These are phyloP conservation scores for Penicillium simplicissimum DNA, from an alignment of 495 filamentous ascomycete species.

Conservation along the genomic window DNA sequence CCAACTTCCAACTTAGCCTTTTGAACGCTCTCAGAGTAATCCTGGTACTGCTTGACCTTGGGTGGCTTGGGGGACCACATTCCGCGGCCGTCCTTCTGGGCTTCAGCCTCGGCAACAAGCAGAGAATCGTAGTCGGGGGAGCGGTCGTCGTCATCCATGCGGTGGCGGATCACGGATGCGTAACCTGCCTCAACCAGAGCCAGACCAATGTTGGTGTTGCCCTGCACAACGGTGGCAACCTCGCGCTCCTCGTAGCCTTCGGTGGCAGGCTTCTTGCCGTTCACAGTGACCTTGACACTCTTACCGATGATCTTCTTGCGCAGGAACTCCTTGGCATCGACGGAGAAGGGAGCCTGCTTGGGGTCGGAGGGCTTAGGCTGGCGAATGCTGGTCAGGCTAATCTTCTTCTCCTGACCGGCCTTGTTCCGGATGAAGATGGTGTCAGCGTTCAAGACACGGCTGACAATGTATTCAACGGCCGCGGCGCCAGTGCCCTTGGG, in stretches of 20 bases:
- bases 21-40: constrained; percentile 88
- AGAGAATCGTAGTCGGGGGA: constrained; percentile 93
- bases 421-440: constrained; percentile 83
- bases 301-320: constrained; percentile 95
- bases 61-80: constrained; percentile 90
- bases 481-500: constrained; percentile 53
- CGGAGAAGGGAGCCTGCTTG: constrained; percentile 79
- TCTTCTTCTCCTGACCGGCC: constrained; percentile 79
- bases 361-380: constrained; percentile 83
- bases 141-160: constrained; percentile 87
- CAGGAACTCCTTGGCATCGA: constrained; percentile 94
- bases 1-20: constrained; percentile 94
- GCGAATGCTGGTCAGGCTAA: constrained; percentile 88
- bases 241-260: constrained; percentile 95
- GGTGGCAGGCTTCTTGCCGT: constrained; percentile 86
- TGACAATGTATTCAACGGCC: constrained; percentile 77
- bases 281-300: constrained; percentile 80
- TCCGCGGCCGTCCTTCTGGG: constrained; percentile 82
- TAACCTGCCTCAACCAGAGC: constrained; percentile 87
- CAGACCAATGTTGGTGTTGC: constrained; percentile 84
- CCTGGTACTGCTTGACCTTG: constrained; percentile 74
- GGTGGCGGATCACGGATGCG: constrained; percentile 89
- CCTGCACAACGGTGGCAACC: constrained; percentile 80
- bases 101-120: constrained; percentile 82
- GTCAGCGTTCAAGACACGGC: constrained; percentile 84